phyloP scores from a whole-genome alignment of 78 protist genomes.

The Pigoraptor vietnamica region DNA sequence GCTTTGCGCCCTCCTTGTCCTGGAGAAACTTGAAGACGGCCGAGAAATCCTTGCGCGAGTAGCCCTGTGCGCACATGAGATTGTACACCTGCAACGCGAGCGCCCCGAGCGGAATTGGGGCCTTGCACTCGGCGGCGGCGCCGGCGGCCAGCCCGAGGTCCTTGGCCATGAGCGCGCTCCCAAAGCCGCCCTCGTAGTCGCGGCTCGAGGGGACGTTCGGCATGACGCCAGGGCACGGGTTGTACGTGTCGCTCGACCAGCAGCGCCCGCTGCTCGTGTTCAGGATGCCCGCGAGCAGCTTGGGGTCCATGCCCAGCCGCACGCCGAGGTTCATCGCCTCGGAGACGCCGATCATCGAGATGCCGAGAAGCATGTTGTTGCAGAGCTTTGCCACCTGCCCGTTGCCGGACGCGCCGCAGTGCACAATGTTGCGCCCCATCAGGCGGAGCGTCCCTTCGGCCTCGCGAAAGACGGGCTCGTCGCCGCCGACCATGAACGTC shows the following conservation, averaged over 20 bases:
- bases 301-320: conserved; percentile 81
- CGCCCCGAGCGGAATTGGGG: conserved; percentile 56
- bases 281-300: conserved; percentile 78
- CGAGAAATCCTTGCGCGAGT: conserved; percentile 23
- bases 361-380: conserved; percentile 85
- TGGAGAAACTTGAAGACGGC: too few relatives aligned
- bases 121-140: conserved; percentile 59
- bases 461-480: conserved; percentile 27
- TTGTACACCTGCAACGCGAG: conserved; percentile 47
- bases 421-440: conserved; percentile 83
- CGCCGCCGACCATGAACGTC: conserved; percentile 91
- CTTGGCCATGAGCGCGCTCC: conserved; percentile 76
- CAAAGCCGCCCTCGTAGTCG: conserved; percentile 91
- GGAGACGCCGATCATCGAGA: conserved; percentile 74
- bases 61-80: conserved; percentile 10
- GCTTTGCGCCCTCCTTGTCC: too few relatives aligned
- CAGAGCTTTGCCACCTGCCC: conserved; percentile 83
- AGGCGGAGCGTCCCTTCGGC: conserved; percentile 55
- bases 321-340: conserved; percentile 87
- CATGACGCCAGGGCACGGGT: conserved; percentile 89
- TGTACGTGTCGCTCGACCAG: conserved; percentile 90
- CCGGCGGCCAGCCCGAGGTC: conserved; percentile 81
- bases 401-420: conserved; percentile 75
- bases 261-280: conserved; percentile 86
- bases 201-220: conserved; percentile 51